Conservation (phyloP, 2,329 filamentous ascomycete genomes). For the Pseudogymnoascus sp. region DNA sequence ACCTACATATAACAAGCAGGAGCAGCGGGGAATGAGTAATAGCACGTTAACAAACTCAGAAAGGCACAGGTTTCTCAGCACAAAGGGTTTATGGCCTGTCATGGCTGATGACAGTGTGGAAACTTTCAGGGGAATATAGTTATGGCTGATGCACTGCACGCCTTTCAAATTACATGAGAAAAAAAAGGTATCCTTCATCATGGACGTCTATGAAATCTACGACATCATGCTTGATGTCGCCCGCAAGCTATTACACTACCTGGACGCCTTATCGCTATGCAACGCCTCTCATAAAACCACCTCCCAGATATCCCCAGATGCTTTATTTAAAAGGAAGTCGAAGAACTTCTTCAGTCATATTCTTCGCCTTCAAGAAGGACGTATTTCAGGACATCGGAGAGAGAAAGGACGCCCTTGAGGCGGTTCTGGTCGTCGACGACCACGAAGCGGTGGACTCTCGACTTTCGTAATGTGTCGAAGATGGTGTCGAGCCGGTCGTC, state of each 20-base stretch:
- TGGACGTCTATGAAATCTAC: slow-evolving; percentile 26
- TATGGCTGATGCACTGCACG: slow-evolving; percentile 2
- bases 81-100: background rate
- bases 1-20: slow-evolving; percentile 8
- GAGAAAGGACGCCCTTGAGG: slow-evolving; percentile 80
- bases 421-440: slow-evolving; percentile 86
- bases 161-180: slow-evolving; percentile 1
- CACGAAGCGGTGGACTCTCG: slow-evolving; percentile 84
- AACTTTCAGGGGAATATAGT: background rate
- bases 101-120: background rate
- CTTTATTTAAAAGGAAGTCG: slow-evolving; percentile 2
- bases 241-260: slow-evolving; percentile 20
- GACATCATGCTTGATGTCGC: slow-evolving; percentile 20
- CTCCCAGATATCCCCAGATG: slow-evolving; percentile 17
- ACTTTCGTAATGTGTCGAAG: slow-evolving; percentile 94
- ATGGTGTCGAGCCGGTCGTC: slow-evolving; percentile 91
- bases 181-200: slow-evolving; percentile 25
- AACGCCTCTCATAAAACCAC: slow-evolving; percentile 24
- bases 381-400: slow-evolving; percentile 96
- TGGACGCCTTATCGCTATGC: slow-evolving; percentile 33
- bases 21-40: background rate
- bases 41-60: background rate
- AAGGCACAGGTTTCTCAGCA: background rate
- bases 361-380: slow-evolving; percentile 61
- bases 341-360: slow-evolving; percentile 10